Base-by-base conservation (phyloP, 2,329 filamentous ascomycete species). In the Monilinia polystroma region DNA sequence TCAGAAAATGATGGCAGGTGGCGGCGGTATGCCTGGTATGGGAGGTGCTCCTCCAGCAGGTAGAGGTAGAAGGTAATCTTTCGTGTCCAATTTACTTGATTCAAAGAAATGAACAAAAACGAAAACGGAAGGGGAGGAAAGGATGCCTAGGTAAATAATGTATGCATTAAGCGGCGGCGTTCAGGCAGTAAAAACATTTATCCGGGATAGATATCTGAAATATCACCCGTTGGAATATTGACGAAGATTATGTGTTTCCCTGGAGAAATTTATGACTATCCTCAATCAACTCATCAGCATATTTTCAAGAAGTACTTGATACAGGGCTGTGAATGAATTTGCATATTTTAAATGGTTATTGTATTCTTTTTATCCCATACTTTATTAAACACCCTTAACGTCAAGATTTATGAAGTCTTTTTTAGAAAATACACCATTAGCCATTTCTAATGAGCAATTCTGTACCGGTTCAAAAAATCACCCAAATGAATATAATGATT, bases 1-100 rank as follows among this genome's bases (percentile, higher is more conserved):
- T 49, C 26, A 84, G 77, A 85, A 88, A 75, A 87, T 89, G 85
- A 62, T 62, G 58, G 58, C 43, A 35, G 57, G 58, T 23, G 85
- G 78, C 49, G 75, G 78, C 26, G 69, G 73, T 80, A 81, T 73
- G 79, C 79, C 56, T 12, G 60, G 60, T 32, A 63, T 63, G 60
- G 60, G 71, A 62, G 73, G 73, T 18, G 14, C 58, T 51, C 45
- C 45, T 51, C 45, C 58, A 29, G 73, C 70, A 35, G 74, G 75
- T 11, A 71, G 75, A 68, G 75, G 73, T 66, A 67, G 75, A 63
- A 53, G 73, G 63, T 73, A 68, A 64, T 32, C 43, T 53, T 60
- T 64, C 18, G 20, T 63, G 18, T 56, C 43, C 18, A 41, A 16
- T 53, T 32, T 43, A 62, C 32, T 12, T 62, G 45, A 54, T 53